Base-by-base conservation (phyloP, 495 filamentous ascomycete genomes). In the Aspergillus conjunctus region DNA sequence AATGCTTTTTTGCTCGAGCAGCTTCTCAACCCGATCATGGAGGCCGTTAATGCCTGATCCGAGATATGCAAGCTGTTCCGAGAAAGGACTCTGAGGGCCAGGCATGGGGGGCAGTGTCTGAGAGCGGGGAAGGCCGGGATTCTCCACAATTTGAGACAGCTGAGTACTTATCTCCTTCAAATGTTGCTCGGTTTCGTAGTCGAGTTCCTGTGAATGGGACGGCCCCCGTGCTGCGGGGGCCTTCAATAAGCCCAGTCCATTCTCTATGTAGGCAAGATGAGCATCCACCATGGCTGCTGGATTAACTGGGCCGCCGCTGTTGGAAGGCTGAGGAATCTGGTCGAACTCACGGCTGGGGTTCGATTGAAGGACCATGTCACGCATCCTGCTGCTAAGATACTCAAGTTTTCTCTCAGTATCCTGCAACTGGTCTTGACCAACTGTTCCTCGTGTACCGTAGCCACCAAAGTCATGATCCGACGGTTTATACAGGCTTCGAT, bases 1-100 rank as follows among this genome's bases (percentile, higher is more conserved):
- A 17, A 92, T 92, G 51, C 83, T 82, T 71, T 96, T 92, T 63
- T 96, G 91, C 61, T 96, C 91, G 39, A 88, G 83, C 21, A 96
- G 74, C n/a, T 79, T 69, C 60, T 75, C 73, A 15, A 79, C 68
- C 15, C 77, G 74, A 43, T 64, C 78, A 64, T 89, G 90, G 7
- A 98, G 76, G 66, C 84, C 85, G 67, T 91, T 89, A 1, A 98
- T 83, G 70, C 89, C 95, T 15, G 84, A 71, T 10, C 77, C 77
- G 30, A 87, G 78, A 60, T 85, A 84, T 6, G 73, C 62, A 11
- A 88, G 73, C 44, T 87, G 85, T 34, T 81, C 75, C 37, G 85
- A 67, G 34, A 83, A 52, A 43, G 72, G 74, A 15, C 71, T 72
- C 11, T 74, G 77, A 1, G 77, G 66, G 44, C 76, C 68, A 4